Evolutionary conservation across 1,284 basidiomycete species (phyloP).

Genomic region (Thelephora terrestris): DNA sequence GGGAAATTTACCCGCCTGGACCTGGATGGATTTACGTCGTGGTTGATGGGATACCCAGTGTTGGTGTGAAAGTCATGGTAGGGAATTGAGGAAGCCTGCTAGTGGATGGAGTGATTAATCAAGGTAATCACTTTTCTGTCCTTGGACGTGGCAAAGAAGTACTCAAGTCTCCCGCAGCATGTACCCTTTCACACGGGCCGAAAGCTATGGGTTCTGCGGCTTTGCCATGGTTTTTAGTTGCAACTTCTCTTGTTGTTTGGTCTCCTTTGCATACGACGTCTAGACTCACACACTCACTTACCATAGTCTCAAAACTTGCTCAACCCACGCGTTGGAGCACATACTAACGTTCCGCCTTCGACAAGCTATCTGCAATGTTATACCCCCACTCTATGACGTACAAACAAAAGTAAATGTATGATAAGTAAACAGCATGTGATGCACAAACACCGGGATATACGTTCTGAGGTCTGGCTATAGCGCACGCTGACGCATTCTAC

Average conservation of each 20-base stretch:
- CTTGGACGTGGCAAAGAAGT: background rate
- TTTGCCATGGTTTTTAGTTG: background rate
- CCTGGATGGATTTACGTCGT: slow-evolving; percentile 72
- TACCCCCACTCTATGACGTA: too few species aligned
- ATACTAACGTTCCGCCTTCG: too few species aligned
- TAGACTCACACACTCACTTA: too few species aligned
- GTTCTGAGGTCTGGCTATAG: slow-evolving; percentile 29
- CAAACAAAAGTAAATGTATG: background rate
- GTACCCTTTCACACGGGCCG: background rate
- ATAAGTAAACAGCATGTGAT: background rate
- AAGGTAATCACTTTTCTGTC: background rate
- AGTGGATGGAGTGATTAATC: slow-evolving; percentile 38
- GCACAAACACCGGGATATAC: background rate
- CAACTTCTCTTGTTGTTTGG: background rate
- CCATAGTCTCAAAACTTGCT: too few species aligned
- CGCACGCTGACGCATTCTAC: slow-evolving; percentile 86
- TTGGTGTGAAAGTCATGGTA: slow-evolving; percentile 56
- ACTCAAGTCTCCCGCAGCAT: background rate
- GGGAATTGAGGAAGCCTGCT: slow-evolving; percentile 54
- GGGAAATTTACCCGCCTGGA: slow-evolving; percentile 67
- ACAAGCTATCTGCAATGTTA: too few species aligned
- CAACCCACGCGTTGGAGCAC: too few species aligned
- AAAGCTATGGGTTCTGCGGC: background rate
- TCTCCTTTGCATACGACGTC: too few species aligned
- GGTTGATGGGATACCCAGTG: slow-evolving; percentile 58